Conservation (phyloP, 2,329 filamentous ascomycete species). For the Fusarium papillatum region DNA sequence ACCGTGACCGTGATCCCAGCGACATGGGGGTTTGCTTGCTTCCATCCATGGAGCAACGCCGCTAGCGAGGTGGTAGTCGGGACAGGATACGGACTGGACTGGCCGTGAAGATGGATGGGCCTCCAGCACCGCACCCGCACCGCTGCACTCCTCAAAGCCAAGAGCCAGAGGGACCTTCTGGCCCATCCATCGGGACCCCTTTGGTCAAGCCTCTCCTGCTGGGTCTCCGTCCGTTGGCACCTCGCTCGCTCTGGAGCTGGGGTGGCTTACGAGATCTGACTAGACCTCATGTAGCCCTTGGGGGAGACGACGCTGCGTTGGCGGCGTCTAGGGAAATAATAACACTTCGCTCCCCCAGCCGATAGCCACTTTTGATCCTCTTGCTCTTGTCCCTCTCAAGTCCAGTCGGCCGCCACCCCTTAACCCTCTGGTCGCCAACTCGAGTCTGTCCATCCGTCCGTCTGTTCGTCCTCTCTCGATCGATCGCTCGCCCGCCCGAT, state of each 20-base stretch:
- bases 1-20: conserved; percentile 7
- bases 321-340: conserved; percentile 31
- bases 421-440: conserved; percentile 4
- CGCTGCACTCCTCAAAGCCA: conserved; percentile 8
- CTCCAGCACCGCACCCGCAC: not conserved
- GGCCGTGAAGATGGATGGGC: conserved; percentile 29
- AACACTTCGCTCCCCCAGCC: conserved; percentile 32
- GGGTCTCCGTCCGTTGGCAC: conserved; percentile 10
- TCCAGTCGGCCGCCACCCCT: not conserved
- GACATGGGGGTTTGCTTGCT: conserved; percentile 28
- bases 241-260: conserved; percentile 5
- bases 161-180: conserved; percentile 6
- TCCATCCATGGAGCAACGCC: conserved; percentile 22
- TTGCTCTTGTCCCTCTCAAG: conserved; percentile 9
- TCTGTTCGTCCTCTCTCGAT: conserved; percentile 8
- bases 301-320: conserved; percentile 25
- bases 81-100: conserved; percentile 32
- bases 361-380: conserved; percentile 17
- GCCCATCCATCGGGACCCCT: not conserved
- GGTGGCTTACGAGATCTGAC: conserved; percentile 40
- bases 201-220: conserved; percentile 8
- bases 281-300: conserved; percentile 34
- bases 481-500: not conserved
- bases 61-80: conserved; percentile 37
- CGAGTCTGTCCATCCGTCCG: conserved; percentile 1